Evolutionary conservation across 2,329 filamentous ascomycete genomes (phyloP).

Genomic region (Periconia macrospinosa): DNA sequence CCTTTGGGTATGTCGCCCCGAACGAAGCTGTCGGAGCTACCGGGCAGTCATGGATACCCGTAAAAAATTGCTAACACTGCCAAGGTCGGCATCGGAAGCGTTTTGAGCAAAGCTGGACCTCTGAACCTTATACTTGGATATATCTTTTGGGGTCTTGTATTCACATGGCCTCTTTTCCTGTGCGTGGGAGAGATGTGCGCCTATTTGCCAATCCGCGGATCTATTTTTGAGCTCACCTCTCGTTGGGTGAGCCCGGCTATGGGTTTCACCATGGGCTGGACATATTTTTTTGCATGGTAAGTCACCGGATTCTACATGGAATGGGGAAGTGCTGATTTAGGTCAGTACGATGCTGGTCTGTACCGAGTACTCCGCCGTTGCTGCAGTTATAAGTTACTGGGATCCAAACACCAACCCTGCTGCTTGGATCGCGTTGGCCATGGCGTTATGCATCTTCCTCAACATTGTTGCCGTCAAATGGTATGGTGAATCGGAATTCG

Average conservation of each 20-base stretch:
- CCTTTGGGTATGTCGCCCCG: not conserved
- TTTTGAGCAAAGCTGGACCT: constrained; percentile 49
- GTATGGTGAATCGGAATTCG: constrained; percentile 46
- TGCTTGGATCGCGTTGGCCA: constrained; percentile 24
- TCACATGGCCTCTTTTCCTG: constrained; percentile 53
- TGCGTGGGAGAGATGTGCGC: constrained; percentile 80
- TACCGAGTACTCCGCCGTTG: constrained; percentile 50
- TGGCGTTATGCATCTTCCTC: constrained; percentile 40
- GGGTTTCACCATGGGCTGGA: constrained; percentile 72
- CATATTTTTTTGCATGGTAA: constrained; percentile 57
- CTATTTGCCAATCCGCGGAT: constrained; percentile 73
- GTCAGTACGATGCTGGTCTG: constrained; percentile 53
- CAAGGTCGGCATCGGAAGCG: constrained; percentile 60
- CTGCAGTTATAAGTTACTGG: constrained; percentile 36
- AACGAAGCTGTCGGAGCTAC: not conserved
- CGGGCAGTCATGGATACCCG: not conserved
- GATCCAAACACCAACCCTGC: constrained; percentile 47
- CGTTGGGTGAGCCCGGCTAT: constrained; percentile 77
- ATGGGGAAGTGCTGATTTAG: constrained; percentile 13
- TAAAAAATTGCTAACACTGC: not conserved
- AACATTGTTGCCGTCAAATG: constrained; percentile 45
- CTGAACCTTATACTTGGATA: constrained; percentile 71
- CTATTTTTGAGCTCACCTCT: constrained; percentile 76
- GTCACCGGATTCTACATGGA: not conserved
- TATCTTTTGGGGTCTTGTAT: constrained; percentile 53